Evolutionary conservation across 257 asterid species (phyloP).

Genomic region (Rhazya stricta): DNA sequence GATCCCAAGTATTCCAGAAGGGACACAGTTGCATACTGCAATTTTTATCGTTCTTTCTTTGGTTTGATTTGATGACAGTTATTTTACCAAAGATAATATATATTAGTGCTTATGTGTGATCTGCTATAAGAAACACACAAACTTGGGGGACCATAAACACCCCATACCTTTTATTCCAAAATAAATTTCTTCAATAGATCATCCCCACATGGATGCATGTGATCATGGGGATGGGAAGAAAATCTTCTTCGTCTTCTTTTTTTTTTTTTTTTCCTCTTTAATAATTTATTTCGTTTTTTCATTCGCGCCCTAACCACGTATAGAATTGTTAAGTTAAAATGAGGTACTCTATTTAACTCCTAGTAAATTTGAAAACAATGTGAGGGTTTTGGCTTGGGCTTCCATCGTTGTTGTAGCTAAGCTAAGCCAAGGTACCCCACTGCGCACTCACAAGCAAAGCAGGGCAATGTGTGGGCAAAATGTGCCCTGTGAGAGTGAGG

Average conservation of each 20-base stretch:
- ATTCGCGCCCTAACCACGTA: too few relatives aligned
- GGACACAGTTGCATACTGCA: conserved; percentile 7
- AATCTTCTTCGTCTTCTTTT: conserved; percentile 26
- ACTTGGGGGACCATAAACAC: conserved; percentile 29
- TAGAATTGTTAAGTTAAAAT: too few relatives aligned
- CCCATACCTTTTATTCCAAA: conserved; percentile 35
- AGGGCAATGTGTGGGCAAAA: conserved; percentile 37
- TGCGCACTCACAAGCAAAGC: conserved; percentile 41
- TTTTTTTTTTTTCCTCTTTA: background rate
- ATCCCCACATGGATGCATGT: conserved; percentile 50
- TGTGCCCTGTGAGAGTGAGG: conserved; percentile 24
- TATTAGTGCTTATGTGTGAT: conserved; percentile 9
- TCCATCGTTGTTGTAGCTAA: conserved; percentile 8
- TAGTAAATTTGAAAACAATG: background rate
- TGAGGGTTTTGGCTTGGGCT: conserved; percentile 3
- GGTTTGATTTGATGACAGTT: conserved; percentile 10
- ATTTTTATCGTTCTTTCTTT: background rate
- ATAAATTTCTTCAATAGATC: conserved; percentile 17
- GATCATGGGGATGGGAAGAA: conserved; percentile 43
- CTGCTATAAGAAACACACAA: conserved; percentile 11
- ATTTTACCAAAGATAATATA: conserved; percentile 22
- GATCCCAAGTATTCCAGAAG: conserved; percentile 18
- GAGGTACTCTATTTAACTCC: too few relatives aligned
- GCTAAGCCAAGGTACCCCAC: conserved; percentile 32
- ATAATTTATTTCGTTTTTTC: background rate